Evolutionary conservation across 2,329 filamentous ascomycete genomes (phyloP), one percentile per base, ranked within the genome.

Genomic region (Ceratocystis diversiconidia): DNA sequence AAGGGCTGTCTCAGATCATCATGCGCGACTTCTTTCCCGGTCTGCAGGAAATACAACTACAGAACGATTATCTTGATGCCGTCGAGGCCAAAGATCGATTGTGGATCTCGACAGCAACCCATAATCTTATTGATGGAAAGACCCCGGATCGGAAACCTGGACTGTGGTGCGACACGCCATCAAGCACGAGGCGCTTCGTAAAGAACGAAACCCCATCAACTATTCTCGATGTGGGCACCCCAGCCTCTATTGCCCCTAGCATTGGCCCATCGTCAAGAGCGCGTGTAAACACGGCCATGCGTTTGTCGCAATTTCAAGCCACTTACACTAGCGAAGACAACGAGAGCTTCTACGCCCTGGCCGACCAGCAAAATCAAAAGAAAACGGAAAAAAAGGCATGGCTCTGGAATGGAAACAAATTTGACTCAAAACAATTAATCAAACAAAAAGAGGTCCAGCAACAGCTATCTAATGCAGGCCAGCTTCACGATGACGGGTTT

Each of bases 321-420:
- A 92, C 89, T 70, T 97, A 96, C 76, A 99, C 92, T 0, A 96
- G 90, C 72, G 94, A 99, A 75, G 94, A 99, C 74, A 97, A 97
- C 72, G 94, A 96, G 73, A 95, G 89, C 70, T 97, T 99, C 77
- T 95, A 96, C 75, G 88, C 87, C 70, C 80, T 99, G 1, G 79
- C 97, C 32, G 94, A 99, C 76, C 89, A 86, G 71, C 90, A 96
- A 72, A 99, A 96, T 72, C 81, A 86, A 68, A 92, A 91, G 73
- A 84, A 82, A 62, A 86, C 88, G 0, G 87, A 92, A 71, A 95
- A 92, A 71, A 89, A 96, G 72, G 85, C 85, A 0, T 96, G 92
- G 88, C 79, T 97, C 59, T 95, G 91, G 85, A 82, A 85, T 8
- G 89, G 86, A 32, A 96, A 97, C 76, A 92, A 92, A 73, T 82